Evolutionary conservation across 768 basidiomycete species (phyloP).

Genomic region (Tricholoma sp.): DNA sequence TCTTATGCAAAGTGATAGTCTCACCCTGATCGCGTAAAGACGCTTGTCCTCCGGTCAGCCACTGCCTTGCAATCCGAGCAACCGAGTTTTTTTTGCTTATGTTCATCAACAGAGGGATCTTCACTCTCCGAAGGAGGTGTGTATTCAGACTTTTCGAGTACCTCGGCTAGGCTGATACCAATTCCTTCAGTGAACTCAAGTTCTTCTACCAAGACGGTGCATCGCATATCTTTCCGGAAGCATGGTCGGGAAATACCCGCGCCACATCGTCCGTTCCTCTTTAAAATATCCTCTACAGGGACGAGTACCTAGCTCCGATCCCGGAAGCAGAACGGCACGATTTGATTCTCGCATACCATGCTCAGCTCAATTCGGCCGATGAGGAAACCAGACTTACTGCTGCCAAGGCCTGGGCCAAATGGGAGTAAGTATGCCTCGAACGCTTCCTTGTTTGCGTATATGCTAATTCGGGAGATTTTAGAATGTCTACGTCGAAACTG

Average conservation of each 20-base stretch:
- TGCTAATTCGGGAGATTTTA: constrained; percentile 21
- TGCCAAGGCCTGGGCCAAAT: constrained; percentile 84
- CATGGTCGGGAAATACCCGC: constrained; percentile 51
- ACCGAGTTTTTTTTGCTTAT: not conserved
- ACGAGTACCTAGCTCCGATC: constrained; percentile 76
- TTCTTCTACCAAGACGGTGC: constrained; percentile 93
- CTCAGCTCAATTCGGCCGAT: constrained; percentile 68
- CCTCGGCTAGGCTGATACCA: not conserved
- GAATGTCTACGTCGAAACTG: constrained; percentile 80
- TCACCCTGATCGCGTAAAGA: constrained; percentile 78
- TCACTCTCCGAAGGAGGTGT: constrained; percentile 76
- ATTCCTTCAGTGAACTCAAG: constrained; percentile 56
- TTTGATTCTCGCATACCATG: constrained; percentile 80
- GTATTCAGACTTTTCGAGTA: not conserved
- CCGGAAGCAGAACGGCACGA: constrained; percentile 77
- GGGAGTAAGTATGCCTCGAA: constrained; percentile 60
- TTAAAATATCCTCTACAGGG: constrained; percentile 42
- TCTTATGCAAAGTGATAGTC: constrained; percentile 34
- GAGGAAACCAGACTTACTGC: constrained; percentile 59
- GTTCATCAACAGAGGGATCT: constrained; percentile 62
- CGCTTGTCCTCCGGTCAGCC: constrained; percentile 66
- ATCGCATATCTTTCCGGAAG: constrained; percentile 80
- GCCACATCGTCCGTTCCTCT: not conserved
- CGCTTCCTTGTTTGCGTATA: not conserved
- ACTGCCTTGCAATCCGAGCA: not conserved